Conservation (phyloP, 352 stramenopile genomes). For the Pythium rishiriense region DNA sequence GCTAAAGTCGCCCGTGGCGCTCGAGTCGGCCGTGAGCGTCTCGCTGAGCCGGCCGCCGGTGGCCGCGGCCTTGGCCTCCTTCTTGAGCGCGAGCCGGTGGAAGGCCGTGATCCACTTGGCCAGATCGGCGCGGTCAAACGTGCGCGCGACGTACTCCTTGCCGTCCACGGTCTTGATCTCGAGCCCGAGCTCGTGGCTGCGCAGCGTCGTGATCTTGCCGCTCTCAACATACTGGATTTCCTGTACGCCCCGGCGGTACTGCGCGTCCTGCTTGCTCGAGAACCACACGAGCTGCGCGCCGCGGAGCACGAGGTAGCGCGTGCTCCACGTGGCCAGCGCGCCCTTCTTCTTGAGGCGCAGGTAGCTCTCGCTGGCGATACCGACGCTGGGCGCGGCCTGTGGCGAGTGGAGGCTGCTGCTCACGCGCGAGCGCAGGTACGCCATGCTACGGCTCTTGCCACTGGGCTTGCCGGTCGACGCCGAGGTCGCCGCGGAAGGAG, state of each 20-base stretch:
- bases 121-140: constrained; percentile 58
- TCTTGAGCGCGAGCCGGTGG: constrained; percentile 51
- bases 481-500: background rate
- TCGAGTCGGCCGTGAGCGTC: constrained; percentile 32
- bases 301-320: constrained; percentile 58
- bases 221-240: constrained; percentile 41
- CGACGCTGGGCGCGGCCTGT: constrained; percentile 7
- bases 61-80: constrained; percentile 35
- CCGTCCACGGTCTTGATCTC: constrained; percentile 51
- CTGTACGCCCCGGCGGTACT: constrained; percentile 33
- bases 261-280: constrained; percentile 55
- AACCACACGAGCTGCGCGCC: constrained; percentile 48
- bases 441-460: constrained; percentile 19
- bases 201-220: constrained; percentile 41
- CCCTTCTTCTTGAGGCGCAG: constrained; percentile 59
- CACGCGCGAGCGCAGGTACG: constrained; percentile 23
- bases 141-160: constrained; percentile 42
- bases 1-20: constrained; percentile 23
- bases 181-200: constrained; percentile 42
- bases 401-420: constrained; percentile 25
- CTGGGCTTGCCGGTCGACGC: background rate
- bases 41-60: constrained; percentile 26
- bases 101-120: constrained; percentile 67
- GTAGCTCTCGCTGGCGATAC: constrained; percentile 49
- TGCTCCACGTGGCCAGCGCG: constrained; percentile 53